phyloP scores from a whole-genome alignment of 306 rosid species.

The Aeschynomene evenia region DNA sequence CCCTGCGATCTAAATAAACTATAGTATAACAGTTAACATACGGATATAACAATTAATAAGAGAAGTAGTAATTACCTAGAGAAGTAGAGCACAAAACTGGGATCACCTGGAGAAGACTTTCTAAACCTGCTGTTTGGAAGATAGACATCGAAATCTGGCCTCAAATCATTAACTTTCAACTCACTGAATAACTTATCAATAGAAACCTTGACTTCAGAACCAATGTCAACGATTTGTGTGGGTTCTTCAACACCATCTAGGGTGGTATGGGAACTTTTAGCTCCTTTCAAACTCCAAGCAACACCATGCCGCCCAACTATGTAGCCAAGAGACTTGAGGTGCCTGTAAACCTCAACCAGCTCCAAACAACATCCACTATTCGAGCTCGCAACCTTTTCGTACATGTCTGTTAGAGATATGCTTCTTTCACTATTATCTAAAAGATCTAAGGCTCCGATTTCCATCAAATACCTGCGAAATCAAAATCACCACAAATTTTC shows the following conservation, averaged over 20 bases:
- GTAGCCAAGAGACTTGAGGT: constrained; percentile 80
- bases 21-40: neutral
- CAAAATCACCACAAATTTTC: constrained; percentile 21
- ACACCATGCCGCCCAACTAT: constrained; percentile 58
- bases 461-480: constrained; percentile 66
- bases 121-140: constrained; percentile 80
- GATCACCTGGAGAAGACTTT: constrained; percentile 75
- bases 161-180: constrained; percentile 49
- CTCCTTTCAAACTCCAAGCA: constrained; percentile 66
- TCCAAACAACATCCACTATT: constrained; percentile 62
- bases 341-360: constrained; percentile 76
- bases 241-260: constrained; percentile 35
- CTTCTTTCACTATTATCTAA: constrained; percentile 39
- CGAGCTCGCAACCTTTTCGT: constrained; percentile 44
- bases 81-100: constrained; percentile 63
- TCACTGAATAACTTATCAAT: constrained; percentile 42
- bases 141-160: constrained; percentile 67
- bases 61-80: constrained; percentile 52
- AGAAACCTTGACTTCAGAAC: constrained; percentile 29
- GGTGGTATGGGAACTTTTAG: constrained; percentile 25
- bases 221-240: constrained; percentile 30
- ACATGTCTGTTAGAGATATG: constrained; percentile 55
- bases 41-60: constrained; percentile 2
- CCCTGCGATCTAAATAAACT: too few species aligned
- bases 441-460: constrained; percentile 62